phyloP scores from a whole-genome alignment of 2,329 filamentous ascomycete genomes.

The Phaeosphaeria sp. region DNA sequence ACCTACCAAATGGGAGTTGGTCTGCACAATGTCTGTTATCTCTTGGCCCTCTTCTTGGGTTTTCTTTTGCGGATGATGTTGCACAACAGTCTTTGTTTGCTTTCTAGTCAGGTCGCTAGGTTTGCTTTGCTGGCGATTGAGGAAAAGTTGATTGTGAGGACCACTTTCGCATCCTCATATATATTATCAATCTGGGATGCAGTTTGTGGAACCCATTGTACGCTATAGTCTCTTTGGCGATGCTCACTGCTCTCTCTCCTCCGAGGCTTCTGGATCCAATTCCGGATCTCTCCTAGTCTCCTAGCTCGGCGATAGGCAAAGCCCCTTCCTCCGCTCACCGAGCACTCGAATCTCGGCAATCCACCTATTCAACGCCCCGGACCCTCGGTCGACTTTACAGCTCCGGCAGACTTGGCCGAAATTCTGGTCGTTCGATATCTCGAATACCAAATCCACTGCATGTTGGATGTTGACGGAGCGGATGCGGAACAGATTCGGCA shows the following conservation, averaged over 20 bases:
- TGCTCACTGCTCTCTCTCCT: not conserved
- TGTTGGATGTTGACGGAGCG: not conserved
- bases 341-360: too few relatives aligned
- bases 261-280: not conserved
- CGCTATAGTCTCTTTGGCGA: not conserved
- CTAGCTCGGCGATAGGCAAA: not conserved
- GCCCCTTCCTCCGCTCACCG: too few relatives aligned
- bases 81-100: not conserved
- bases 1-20: constrained; percentile 3
- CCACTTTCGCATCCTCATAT: not conserved
- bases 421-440: too few relatives aligned
- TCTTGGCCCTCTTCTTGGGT: not conserved
- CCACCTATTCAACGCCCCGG: too few relatives aligned
- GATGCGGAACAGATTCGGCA: too few relatives aligned
- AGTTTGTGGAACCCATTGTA: not conserved
- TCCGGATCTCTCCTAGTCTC: not conserved
- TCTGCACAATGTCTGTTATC: not conserved
- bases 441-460: too few relatives aligned
- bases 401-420: too few relatives aligned
- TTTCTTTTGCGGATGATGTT: not conserved
- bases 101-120: not conserved
- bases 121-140: not conserved
- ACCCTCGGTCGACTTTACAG: too few relatives aligned
- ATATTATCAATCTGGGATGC: not conserved
- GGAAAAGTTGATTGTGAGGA: not conserved